Percentiles rank a stretch among this genome's conserved stretches.
phyloP scores from a whole-genome alignment of 106 monocot genomes.

The Chionographis japonica region DNA sequence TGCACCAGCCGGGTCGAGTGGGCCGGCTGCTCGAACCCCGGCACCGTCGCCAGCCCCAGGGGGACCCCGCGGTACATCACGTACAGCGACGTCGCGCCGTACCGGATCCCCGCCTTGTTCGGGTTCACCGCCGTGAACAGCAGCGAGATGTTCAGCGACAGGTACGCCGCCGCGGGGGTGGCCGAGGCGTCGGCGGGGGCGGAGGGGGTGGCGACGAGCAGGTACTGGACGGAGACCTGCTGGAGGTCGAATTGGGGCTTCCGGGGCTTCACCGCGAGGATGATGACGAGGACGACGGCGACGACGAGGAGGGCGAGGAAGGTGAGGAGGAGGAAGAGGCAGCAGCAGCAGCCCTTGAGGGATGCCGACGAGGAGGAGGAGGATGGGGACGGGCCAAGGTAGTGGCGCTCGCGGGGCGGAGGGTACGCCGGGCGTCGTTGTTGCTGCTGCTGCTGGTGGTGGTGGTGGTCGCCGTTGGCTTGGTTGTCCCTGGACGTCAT shows the following conservation, averaged over 20 bases:
- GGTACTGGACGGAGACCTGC: constrained; percentile 61
- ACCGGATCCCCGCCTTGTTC: constrained; percentile 67
- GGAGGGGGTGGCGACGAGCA: constrained; percentile 48
- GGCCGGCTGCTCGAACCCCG: constrained; percentile 67
- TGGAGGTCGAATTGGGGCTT: constrained; percentile 73
- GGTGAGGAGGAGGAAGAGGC: constrained; percentile 81
- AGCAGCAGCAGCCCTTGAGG: constrained; percentile 84
- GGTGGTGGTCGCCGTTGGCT: neutral
- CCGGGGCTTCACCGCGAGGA: constrained; percentile 58
- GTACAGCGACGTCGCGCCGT: constrained; percentile 41
- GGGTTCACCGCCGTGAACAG: constrained; percentile 75
- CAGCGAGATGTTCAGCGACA: constrained; percentile 78
- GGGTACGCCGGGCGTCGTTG: neutral
- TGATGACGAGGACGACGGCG: constrained; percentile 54
- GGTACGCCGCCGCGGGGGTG: constrained; percentile 33
- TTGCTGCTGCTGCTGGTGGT: neutral
- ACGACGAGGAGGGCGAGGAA: constrained; percentile 69
- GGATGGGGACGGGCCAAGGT: neutral
- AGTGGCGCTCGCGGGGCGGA: neutral
- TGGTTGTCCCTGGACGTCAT: neutral
- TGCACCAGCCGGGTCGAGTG: constrained; percentile 35
- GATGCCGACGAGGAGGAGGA: constrained; percentile 40
- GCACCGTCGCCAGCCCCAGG: constrained; percentile 60
- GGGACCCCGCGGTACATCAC: constrained; percentile 86
- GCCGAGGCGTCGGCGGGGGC: constrained; percentile 1